Evolutionary conservation across 805 yeast species (phyloP).

Genomic region (Candida tallmaniae): DNA sequence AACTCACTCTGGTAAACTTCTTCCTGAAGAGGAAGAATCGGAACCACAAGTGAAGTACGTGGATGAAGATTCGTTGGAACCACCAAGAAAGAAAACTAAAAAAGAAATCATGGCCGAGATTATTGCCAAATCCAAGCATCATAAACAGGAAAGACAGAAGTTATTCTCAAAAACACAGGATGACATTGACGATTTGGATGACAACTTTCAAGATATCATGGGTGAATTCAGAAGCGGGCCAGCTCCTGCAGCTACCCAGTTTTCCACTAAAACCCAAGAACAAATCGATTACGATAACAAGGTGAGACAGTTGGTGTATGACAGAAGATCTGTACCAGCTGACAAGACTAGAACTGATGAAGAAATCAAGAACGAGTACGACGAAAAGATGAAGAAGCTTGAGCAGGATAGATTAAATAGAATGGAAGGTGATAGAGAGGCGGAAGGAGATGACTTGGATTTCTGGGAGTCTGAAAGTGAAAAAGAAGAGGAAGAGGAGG

Average conservation of each 20-base stretch:
- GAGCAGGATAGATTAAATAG: constrained; percentile 67
- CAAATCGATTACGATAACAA: constrained; percentile 58
- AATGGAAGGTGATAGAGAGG: constrained; percentile 64
- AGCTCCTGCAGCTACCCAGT: constrained; percentile 17
- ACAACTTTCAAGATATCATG: constrained; percentile 68
- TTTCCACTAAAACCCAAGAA: constrained; percentile 31
- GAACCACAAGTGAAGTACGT: constrained; percentile 28
- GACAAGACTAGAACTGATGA: constrained; percentile 78
- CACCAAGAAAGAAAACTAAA: constrained; percentile 62
- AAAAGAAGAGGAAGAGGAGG: constrained; percentile 33
- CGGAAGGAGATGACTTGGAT: constrained; percentile 67
- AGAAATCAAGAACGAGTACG: constrained; percentile 57
- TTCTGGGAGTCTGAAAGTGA: constrained; percentile 60
- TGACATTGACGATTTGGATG: constrained; percentile 64
- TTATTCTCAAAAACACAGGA: constrained; percentile 56
- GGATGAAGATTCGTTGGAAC: constrained; percentile 33
- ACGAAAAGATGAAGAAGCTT: constrained; percentile 54
- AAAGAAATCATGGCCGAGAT: constrained; percentile 84
- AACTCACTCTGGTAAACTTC: constrained; percentile 75
- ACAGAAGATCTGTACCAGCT: constrained; percentile 74
- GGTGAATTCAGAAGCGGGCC: constrained; percentile 35
- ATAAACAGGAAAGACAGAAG: constrained; percentile 71
- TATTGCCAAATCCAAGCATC: constrained; percentile 75
- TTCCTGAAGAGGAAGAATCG: constrained; percentile 47
- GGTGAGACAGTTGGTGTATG: constrained; percentile 62